These are phyloP conservation scores for Dendrobium officinale DNA, from an alignment of 106 monocot species.

Conservation along the genomic window DNA sequence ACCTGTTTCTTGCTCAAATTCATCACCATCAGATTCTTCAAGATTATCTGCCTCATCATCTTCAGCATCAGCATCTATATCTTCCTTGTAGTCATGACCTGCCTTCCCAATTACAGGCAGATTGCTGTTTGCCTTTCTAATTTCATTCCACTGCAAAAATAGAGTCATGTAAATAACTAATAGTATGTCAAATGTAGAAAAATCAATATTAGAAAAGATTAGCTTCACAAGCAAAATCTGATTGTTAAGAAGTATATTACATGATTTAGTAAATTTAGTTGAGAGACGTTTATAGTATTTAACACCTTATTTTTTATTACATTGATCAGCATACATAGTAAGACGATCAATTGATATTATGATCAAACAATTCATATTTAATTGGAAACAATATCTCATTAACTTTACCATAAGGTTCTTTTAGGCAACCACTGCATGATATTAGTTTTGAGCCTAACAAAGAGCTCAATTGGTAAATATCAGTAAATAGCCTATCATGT, in stretches of 20 bases:
- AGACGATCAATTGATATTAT: neutral
- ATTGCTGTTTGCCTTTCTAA: slow-evolving; percentile 65
- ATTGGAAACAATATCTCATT: neutral
- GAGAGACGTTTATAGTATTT: neutral
- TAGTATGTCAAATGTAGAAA: too few species aligned
- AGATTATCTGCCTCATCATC: slow-evolving; percentile 78
- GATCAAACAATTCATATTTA: neutral
- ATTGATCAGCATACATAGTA: too few species aligned
- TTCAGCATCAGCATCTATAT: slow-evolving; percentile 63
- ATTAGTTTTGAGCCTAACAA: neutral
- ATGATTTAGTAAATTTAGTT: neutral
- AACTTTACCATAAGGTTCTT: neutral
- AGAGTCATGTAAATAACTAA: too few species aligned
- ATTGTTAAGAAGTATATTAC: neutral
- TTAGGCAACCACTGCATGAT: neutral
- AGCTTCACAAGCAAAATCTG: neutral
- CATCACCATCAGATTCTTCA: slow-evolving; percentile 85
- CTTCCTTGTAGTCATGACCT: slow-evolving; percentile 49
- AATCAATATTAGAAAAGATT: too few species aligned
- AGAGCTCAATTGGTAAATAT: neutral
- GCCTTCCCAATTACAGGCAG: slow-evolving; percentile 49
- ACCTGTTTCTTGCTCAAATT: slow-evolving; percentile 83
- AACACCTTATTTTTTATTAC: neutral
- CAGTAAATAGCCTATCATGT: neutral
- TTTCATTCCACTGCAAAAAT: slow-evolving; percentile 52